Evolutionary conservation across 108 stramenopile genomes (phyloP).

Genomic region (Skeletonema grethae): DNA sequence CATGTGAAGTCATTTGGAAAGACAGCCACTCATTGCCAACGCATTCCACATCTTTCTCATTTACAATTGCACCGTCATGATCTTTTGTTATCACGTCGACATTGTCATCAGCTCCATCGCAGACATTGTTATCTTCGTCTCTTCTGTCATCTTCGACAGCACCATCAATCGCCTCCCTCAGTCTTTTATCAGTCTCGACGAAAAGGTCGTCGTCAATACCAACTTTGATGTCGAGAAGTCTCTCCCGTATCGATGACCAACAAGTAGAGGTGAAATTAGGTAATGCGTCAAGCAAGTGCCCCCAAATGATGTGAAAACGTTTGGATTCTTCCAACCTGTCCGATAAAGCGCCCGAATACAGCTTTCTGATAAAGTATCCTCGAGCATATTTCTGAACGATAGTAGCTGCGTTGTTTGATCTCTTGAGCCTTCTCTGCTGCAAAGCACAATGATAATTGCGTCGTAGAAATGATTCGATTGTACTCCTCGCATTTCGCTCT

Average conservation of each 20-base stretch:
- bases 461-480: neutral
- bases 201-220: conserved; percentile 3
- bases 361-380: neutral
- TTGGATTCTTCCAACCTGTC: conserved; percentile 15
- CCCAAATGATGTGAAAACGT: conserved; percentile 1
- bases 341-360: neutral
- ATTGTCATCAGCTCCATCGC: neutral
- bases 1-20: conserved; percentile 24
- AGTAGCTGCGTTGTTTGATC: neutral
- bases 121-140: neutral
- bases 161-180: neutral
- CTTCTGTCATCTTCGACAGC: neutral
- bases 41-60: neutral
- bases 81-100: neutral
- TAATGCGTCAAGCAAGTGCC: too few species aligned
- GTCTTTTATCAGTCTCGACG: neutral
- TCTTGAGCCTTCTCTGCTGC: neutral
- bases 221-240: conserved; percentile 1
- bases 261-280: neutral
- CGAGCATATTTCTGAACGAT: conserved; percentile 4
- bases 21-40: neutral
- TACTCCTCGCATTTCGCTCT: neutral
- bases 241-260: neutral
- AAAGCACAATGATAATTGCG: conserved; percentile 2
- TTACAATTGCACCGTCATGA: too few species aligned